Evolutionary conservation across 139 green algal genomes (phyloP).

Genomic region (Chlorella sp.): DNA sequence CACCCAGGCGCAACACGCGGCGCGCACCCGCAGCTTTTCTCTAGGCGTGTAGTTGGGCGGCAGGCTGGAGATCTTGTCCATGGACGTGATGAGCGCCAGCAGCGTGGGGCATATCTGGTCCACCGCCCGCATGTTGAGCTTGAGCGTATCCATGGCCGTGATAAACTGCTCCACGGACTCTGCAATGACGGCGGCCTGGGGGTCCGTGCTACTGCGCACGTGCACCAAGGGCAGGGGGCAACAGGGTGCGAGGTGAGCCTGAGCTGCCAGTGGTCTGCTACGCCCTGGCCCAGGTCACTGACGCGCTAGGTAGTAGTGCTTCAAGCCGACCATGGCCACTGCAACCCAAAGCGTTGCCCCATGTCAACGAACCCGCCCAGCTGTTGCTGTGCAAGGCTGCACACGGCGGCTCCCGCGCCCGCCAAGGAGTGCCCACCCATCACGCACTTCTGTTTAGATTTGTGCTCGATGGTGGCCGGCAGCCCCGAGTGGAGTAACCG

Average conservation of each 20-base stretch:
- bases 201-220: constrained; percentile 8
- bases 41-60: constrained; percentile 73
- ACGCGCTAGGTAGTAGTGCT: no score
- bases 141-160: constrained; percentile 89
- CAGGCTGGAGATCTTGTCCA: constrained; percentile 73
- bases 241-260: no score
- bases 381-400: no score
- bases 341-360: no score
- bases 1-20: not conserved
- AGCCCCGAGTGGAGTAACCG: constrained; percentile 76
- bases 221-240: no score
- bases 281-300: no score
- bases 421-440: no score
- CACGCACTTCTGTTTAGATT: constrained; percentile 8
- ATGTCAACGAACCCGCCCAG: no score
- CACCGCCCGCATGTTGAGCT: constrained; percentile 89
- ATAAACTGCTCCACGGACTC: constrained; percentile 90
- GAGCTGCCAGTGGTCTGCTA: no score
- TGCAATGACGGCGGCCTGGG: constrained; percentile 54
- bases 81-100: constrained; percentile 62
- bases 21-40: constrained; percentile 58
- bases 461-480: constrained; percentile 78
- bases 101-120: constrained; percentile 89
- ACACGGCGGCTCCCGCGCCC: no score
- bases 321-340: no score